A percentile compares a stretch with the other conserved stretches of the same genome.
These are phyloP conservation scores for Vitis hybrid DNA, from an alignment of 177 flowering plant species.

Conservation along the genomic window DNA sequence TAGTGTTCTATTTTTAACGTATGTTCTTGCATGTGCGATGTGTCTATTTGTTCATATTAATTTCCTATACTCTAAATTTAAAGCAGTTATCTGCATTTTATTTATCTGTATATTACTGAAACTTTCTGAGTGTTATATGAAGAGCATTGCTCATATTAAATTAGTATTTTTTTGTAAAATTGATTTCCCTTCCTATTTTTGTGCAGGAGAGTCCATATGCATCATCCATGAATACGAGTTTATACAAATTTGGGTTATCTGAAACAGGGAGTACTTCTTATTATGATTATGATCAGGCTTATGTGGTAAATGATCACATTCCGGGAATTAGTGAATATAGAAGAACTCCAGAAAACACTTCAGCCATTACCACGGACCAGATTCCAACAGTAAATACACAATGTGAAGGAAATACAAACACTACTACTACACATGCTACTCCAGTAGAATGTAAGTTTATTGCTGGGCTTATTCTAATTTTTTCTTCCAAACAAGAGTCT, in stretches of 20 bases:
- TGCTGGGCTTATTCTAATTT: not conserved
- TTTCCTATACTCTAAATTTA: too few species aligned
- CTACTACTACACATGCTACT: constrained; percentile 27
- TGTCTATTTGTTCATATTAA: too few species aligned
- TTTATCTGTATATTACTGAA: too few species aligned
- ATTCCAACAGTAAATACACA: constrained; percentile 31
- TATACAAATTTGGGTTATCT: constrained; percentile 61
- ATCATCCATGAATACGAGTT: constrained; percentile 37
- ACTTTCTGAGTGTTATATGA: not conserved
- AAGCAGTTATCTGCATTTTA: too few species aligned
- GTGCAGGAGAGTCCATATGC: constrained; percentile 65
- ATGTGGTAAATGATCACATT: constrained; percentile 39
- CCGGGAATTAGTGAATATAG: constrained; percentile 36
- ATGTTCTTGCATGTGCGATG: too few species aligned
- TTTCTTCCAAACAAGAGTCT: not conserved
- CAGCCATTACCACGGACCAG: constrained; percentile 33
- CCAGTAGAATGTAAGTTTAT: constrained; percentile 60
- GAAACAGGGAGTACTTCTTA: constrained; percentile 52
- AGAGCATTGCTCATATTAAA: not conserved
- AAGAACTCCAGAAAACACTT: constrained; percentile 39
- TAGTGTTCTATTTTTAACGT: not conserved
- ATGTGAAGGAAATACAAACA: constrained; percentile 36
- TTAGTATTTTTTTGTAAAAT: not conserved
- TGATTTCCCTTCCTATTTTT: not conserved
- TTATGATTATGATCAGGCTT: constrained; percentile 37